Base-by-base conservation (phyloP, 441 rosid genomes). In the Euphorbia corollata region DNA sequence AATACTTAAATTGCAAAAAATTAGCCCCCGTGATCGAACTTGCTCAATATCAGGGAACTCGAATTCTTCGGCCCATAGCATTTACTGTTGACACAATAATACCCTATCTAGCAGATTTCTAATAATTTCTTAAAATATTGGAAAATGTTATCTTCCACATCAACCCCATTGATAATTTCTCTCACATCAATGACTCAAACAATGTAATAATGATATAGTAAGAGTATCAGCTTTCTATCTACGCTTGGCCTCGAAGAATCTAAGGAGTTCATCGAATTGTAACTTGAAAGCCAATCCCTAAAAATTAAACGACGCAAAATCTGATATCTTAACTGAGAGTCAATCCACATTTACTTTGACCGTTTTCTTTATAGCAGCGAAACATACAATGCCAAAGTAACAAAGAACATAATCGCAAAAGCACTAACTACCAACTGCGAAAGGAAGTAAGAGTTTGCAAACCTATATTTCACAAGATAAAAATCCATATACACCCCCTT, bases 391-490 rank as follows among this genome's bases (percentile, higher is more conserved):
- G 27, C 47, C 0, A 34, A 36, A 50, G 53, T 43, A 11, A 39
- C 10, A 18, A 8, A 30, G 5, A 43, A 30, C 27, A 41, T 68
- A 18, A 66, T 23, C 36, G 38, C 59, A 47, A 68, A 22, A 48
- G 58, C 59, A 45, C 19, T 10, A 15, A 68, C 57, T 30, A 71
- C 64, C 36, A 58, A 67, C 59, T 36, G 70, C 53, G 30, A 16
- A 54, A 75, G 72, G 64, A 60, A 50, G 50, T 50, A 67, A 59
- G 62, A 65, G 67, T 32, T 50, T 50, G 61, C 70, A 73, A 68
- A 66, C 74, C 74, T 72, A 79, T 75, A 82, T 69, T 80, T 76
- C 78, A 82, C 77, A 77, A 75, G 67, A 77, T 75, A 71, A 71
- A 53, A 72, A 67, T 77, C 71, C 79, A 80, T 76, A 76, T 82